These are phyloP conservation scores for Phialemoniopsis sp. DNA, from an alignment of 2,329 filamentous ascomycete genomes.

Conservation along the genomic window DNA sequence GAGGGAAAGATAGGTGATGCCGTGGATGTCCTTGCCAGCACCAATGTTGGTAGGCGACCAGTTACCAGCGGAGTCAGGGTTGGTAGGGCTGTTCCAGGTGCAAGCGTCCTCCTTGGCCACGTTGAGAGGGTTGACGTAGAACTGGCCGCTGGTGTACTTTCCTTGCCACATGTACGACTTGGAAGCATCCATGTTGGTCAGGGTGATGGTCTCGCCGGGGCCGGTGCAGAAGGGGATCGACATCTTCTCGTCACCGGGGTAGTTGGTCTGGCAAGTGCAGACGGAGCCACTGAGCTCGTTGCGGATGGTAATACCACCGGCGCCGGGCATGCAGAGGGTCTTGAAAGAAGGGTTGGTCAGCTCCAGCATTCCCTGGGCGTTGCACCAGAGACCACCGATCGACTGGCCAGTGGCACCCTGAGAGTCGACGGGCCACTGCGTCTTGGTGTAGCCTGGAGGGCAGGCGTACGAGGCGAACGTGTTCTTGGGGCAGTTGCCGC, in stretches of 20 bases:
- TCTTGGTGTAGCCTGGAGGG: slow-evolving; percentile 86
- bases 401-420: slow-evolving; percentile 83
- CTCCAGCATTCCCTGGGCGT: slow-evolving; percentile 65
- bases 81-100: slow-evolving; percentile 58
- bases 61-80: slow-evolving; percentile 65
- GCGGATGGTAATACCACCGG: slow-evolving; percentile 65
- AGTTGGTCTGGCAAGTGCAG: slow-evolving; percentile 89
- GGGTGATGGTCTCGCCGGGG: slow-evolving; percentile 52
- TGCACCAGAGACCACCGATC: slow-evolving; percentile 83
- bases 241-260: slow-evolving; percentile 89
- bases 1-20: slow-evolving; percentile 75
- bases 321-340: slow-evolving; percentile 72
- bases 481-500: slow-evolving; percentile 57
- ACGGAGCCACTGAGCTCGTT: slow-evolving; percentile 68
- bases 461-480: slow-evolving; percentile 91
- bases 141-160: slow-evolving; percentile 80
- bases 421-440: slow-evolving; percentile 71
- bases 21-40: slow-evolving; percentile 62
- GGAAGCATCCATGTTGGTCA: slow-evolving; percentile 72
- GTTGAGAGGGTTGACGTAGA: slow-evolving; percentile 90
- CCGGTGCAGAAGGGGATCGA: slow-evolving; percentile 67
- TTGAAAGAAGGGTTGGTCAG: slow-evolving; percentile 66
- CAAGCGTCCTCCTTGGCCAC: slow-evolving; percentile 65
- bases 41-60: slow-evolving; percentile 85
- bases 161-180: slow-evolving; percentile 77